Percentiles rank a stretch among this genome's conserved stretches.
Conservation (phyloP, 73 alveolate genomes). For the Uronychia binucleata region DNA sequence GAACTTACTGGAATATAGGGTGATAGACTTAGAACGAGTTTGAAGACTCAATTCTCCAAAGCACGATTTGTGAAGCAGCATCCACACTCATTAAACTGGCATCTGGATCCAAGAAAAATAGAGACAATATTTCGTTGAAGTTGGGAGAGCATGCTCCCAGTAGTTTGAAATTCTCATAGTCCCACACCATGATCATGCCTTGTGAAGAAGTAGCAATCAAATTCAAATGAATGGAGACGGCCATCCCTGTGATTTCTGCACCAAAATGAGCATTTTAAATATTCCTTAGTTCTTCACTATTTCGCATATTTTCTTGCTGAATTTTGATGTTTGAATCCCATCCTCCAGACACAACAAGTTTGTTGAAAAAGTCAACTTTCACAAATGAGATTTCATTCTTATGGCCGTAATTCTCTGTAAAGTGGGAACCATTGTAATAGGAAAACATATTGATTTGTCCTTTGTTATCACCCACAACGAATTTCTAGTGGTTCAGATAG, state of each 20-base stretch:
- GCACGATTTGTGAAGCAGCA: background rate
- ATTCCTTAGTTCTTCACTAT: slow-evolving; percentile 20
- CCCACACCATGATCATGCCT: slow-evolving; percentile 55
- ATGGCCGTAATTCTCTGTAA: slow-evolving; percentile 26
- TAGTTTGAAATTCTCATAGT: slow-evolving; percentile 46
- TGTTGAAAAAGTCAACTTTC: slow-evolving; percentile 34
- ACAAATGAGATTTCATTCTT: slow-evolving; percentile 39
- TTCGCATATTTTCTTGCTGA: slow-evolving; percentile 18
- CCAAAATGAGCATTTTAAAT: slow-evolving; percentile 55
- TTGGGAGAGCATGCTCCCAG: slow-evolving; percentile 44
- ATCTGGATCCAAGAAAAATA: slow-evolving; percentile 52
- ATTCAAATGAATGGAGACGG: slow-evolving; percentile 25
- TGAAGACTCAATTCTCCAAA: slow-evolving; percentile 3
- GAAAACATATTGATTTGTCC: slow-evolving; percentile 49
- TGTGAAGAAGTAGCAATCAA: slow-evolving; percentile 50
- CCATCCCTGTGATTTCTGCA: slow-evolving; percentile 32
- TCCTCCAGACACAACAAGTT: slow-evolving; percentile 36
- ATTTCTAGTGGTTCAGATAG: slow-evolving; percentile 35
- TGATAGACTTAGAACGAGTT: background rate
- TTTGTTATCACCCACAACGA: slow-evolving; percentile 56
- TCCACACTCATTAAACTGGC: slow-evolving; percentile 30
- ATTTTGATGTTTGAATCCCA: slow-evolving; percentile 54
- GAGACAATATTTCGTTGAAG: slow-evolving; percentile 26
- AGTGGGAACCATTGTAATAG: slow-evolving; percentile 26
- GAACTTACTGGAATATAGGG: background rate